Evolutionary conservation across 2,329 filamentous ascomycete species (phyloP).

Genomic region (Sclerotiophoma versabilis): DNA sequence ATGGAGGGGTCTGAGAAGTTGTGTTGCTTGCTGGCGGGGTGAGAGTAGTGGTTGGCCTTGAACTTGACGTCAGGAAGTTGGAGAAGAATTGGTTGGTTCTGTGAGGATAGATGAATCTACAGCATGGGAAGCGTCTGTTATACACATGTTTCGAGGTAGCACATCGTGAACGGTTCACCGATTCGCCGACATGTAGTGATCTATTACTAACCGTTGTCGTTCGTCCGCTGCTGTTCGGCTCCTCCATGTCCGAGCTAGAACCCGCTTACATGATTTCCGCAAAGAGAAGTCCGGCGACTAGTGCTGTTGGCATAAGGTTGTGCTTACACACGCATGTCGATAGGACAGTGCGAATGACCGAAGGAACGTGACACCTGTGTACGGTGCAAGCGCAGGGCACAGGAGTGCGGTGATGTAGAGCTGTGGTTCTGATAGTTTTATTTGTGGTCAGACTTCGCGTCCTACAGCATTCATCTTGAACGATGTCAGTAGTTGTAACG

Average conservation of each 20-base stretch:
- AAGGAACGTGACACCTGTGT: background rate
- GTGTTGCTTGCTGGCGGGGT: too few relatives aligned
- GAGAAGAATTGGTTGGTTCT: background rate
- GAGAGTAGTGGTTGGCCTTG: background rate
- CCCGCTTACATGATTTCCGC: background rate
- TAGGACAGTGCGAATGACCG: background rate
- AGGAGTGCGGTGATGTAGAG: too few relatives aligned
- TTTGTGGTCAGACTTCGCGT: too few relatives aligned
- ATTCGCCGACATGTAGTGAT: background rate
- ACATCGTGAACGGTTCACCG: background rate
- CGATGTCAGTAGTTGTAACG: too few relatives aligned
- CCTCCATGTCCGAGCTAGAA: constrained; percentile 9
- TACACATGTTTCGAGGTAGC: background rate
- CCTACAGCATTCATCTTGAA: too few relatives aligned
- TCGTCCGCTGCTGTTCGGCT: constrained; percentile 11
- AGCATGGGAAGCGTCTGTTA: background rate
- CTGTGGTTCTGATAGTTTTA: too few relatives aligned
- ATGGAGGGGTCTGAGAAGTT: background rate
- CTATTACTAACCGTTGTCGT: background rate
- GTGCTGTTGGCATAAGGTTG: background rate
- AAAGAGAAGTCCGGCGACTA: background rate
- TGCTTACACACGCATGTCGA: constrained; percentile 1
- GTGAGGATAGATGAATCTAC: background rate
- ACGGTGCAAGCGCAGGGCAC: too few relatives aligned
- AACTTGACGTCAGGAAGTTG: background rate